Base-by-base conservation (phyloP, 2,329 filamentous ascomycete genomes). In the Aspergillus chevalieri region DNA sequence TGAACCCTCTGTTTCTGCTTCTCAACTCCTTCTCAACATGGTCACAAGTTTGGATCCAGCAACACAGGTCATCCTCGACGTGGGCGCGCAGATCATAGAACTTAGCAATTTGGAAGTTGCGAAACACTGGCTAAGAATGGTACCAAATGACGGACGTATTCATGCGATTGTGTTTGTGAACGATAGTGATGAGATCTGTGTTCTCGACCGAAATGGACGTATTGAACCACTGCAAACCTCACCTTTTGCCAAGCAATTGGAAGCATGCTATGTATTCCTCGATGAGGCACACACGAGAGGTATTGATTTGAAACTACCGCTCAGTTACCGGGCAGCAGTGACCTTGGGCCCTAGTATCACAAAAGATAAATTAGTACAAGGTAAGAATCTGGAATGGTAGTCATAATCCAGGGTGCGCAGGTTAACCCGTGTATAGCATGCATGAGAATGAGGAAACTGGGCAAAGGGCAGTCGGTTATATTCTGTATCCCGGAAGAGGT, bases 241-340 rank as follows among this genome's bases (percentile, higher is more conserved):
- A 0, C 75, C 83, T 0, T 88, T 80, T 56, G 65, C 70, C 0
- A 70, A 74, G 0, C 76, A 82, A 5, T 65, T 85, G 0, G 79
- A 81, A 4, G 56, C 55, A 0, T 90, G 85, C 48, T 62, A 87
- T 0, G 73, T 89, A 0, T 90, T 83, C 47, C 71, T 91, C 0
- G 86, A 90, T 45, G 81, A 90, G 50, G 77, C 79, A 0, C 85
- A 90, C 52, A 87, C 85, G 0, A 66, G 86, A 52, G 86, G 87
- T 0, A 88, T 78, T 0, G 86, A 91, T 53, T 60, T 90, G 0
- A 79, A 77, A 30, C 65, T 89, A 0, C 86, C 84, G 0, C 49
- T 49, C 0, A 4, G 76, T 10, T 84, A 83, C 54, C 71, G 80
- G 0, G 87, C 85, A 0, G 82, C 81, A 0, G 81, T 90, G 0